Evolutionary conservation across 2,329 filamentous ascomycete species (phyloP).

Genomic region (Arthroderma sp.): DNA sequence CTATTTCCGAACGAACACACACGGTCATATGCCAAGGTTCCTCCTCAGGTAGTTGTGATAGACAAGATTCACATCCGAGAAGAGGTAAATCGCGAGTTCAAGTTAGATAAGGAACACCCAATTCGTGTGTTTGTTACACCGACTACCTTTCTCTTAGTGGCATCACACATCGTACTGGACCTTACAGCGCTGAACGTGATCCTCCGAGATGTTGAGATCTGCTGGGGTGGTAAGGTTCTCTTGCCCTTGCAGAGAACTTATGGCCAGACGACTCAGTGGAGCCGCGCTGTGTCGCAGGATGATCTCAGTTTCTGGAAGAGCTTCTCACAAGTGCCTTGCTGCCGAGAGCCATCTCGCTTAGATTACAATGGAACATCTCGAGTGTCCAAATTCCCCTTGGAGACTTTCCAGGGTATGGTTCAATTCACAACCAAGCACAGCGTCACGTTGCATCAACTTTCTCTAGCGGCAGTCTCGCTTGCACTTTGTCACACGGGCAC

Average conservation of each 20-base stretch:
- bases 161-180: conserved; percentile 27
- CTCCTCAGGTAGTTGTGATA: neutral
- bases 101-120: conserved; percentile 15
- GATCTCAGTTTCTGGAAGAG: neutral
- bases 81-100: conserved; percentile 16
- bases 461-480: no score
- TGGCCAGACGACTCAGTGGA: conserved; percentile 10
- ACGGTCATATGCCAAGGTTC: neutral
- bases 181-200: conserved; percentile 22
- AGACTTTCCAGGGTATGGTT: neutral
- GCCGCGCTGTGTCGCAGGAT: neutral
- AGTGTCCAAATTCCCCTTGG: neutral
- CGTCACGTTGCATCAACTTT: no score
- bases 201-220: conserved; percentile 17
- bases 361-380: neutral
- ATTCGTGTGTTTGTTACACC: conserved; percentile 21
- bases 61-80: neutral
- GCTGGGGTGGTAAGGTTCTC: conserved; percentile 14
- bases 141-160: conserved; percentile 17
- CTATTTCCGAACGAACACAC: neutral
- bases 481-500: no score
- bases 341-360: no score
- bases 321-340: no score
- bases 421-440: no score
- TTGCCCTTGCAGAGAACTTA: conserved; percentile 6